Conservation (phyloP, 371 early-diverging fungal species). For the Mucor circinelloides region DNA sequence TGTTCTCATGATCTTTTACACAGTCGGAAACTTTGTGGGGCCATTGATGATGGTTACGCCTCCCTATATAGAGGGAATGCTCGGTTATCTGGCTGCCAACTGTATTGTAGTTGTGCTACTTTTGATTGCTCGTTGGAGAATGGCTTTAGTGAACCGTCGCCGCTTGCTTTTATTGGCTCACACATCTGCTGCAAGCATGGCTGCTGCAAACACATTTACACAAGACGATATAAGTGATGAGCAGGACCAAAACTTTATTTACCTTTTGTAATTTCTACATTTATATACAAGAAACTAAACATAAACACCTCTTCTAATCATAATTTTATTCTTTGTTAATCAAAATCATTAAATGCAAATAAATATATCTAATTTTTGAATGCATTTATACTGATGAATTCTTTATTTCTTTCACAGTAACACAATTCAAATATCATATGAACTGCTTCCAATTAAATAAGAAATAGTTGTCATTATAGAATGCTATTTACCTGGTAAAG, state of each 20-base stretch:
- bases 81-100: constrained; percentile 29
- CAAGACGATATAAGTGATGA: constrained; percentile 42
- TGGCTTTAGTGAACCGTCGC: constrained; percentile 27
- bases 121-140: constrained; percentile 25
- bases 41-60: constrained; percentile 37
- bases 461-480: neutral
- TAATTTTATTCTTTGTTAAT: no score
- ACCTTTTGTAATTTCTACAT: constrained; percentile 26
- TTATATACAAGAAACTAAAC: neutral
- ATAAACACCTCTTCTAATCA: neutral
- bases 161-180: constrained; percentile 22
- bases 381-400: no score
- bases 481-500: neutral
- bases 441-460: neutral
- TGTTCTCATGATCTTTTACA: constrained; percentile 29
- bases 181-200: constrained; percentile 14
- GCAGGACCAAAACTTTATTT: constrained; percentile 44
- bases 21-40: constrained; percentile 38
- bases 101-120: constrained; percentile 19
- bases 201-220: constrained; percentile 14
- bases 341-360: no score
- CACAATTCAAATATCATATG: neutral
- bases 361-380: no score
- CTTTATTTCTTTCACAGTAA: neutral
- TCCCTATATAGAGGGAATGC: constrained; percentile 27